A percentile compares a stretch with the other conserved stretches of the same genome.
phyloP scores from a whole-genome alignment of 208 protist species.

The Crithidia thermophila region DNA sequence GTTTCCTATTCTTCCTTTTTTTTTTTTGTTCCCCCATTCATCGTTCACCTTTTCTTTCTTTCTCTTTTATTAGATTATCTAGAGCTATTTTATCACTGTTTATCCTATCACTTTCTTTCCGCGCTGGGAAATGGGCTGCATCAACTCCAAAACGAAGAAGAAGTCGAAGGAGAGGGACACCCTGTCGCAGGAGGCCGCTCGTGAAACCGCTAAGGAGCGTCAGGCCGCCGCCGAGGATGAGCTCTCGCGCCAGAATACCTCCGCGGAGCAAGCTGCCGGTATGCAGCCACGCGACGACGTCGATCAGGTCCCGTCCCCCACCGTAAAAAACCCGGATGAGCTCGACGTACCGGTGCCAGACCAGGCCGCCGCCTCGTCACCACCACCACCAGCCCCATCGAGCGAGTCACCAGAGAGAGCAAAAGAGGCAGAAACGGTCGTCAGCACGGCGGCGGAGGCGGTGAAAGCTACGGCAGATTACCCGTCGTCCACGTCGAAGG shows the following conservation, averaged over 20 bases:
- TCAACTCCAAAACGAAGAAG: slow-evolving; percentile 15
- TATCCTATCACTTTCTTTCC: neutral
- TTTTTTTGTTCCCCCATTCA: too few species aligned
- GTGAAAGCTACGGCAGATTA: neutral
- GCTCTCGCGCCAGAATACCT: slow-evolving; percentile 8
- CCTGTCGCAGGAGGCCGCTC: slow-evolving; percentile 13
- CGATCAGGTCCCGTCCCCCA: neutral
- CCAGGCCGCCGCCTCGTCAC: neutral
- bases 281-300: neutral
- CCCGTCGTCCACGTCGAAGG: neutral
- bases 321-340: neutral
- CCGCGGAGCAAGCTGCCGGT: slow-evolving; percentile 1
- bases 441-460: neutral
- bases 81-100: neutral
- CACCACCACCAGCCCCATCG: neutral
- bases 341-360: slow-evolving; percentile 5
- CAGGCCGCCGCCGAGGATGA: slow-evolving; percentile 11
- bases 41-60: neutral
- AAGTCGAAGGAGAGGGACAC: neutral
- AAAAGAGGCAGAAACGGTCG: neutral
- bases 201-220: slow-evolving; percentile 11
- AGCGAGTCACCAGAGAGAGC: neutral
- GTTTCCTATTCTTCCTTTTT: too few species aligned
- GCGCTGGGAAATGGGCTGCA: slow-evolving; percentile 19
- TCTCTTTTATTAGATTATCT: neutral